Evolutionary conservation across 2,329 filamentous ascomycete genomes (phyloP).

Genomic region (Aspergillus awamori): DNA sequence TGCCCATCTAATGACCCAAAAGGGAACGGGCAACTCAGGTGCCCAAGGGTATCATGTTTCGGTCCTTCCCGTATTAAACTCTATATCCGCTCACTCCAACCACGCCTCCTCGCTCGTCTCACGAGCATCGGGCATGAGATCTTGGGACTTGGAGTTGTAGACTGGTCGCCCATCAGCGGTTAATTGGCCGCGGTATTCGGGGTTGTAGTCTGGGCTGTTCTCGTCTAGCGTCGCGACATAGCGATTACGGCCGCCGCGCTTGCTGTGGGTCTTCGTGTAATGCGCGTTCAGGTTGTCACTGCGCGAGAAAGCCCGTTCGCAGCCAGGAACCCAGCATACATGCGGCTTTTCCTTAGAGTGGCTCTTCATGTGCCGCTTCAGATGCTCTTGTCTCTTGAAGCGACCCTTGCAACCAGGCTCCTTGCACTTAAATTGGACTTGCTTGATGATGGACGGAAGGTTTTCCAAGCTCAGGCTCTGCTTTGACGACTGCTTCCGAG

Average conservation of each 20-base stretch:
- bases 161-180: conserved; percentile 48
- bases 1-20: conserved; percentile 31
- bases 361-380: conserved; percentile 53
- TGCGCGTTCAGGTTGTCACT: conserved; percentile 52
- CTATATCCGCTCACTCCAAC: conserved; percentile 33
- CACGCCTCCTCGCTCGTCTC: conserved; percentile 38
- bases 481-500: conserved; percentile 35
- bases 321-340: conserved; percentile 49
- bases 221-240: conserved; percentile 51
- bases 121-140: conserved; percentile 35
- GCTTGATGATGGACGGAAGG: conserved; percentile 42
- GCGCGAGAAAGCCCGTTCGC: conserved; percentile 46
- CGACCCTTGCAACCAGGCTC: conserved; percentile 48
- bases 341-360: conserved; percentile 50
- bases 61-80: conserved; percentile 27
- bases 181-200: conserved; percentile 47
- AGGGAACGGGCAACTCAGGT: conserved; percentile 30
- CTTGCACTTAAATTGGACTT: conserved; percentile 47
- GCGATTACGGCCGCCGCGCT: conserved; percentile 48
- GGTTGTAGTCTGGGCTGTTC: conserved; percentile 46
- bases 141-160: conserved; percentile 40
- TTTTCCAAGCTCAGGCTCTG: conserved; percentile 42
- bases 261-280: conserved; percentile 51
- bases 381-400: conserved; percentile 54
- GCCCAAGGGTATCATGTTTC: conserved; percentile 34